phyloP scores from a whole-genome alignment of 192 early-diverging fungal genomes.

The Umbelopsis ramanniana region DNA sequence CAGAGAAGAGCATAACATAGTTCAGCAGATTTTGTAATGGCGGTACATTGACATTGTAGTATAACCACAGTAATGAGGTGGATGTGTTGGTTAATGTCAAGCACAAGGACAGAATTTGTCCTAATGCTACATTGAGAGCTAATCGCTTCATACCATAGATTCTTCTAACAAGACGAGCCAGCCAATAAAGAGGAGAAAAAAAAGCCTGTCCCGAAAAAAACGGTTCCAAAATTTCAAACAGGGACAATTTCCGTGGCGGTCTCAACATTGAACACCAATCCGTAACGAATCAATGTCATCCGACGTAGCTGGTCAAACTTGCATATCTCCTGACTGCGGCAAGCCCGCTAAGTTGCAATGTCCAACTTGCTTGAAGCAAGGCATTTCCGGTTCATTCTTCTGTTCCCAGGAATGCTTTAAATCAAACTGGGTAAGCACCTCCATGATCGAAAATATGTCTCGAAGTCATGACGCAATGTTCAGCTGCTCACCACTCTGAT shows the following conservation, averaged over 20 bases:
- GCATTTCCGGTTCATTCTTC: slow-evolving; percentile 69
- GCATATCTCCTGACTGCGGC: slow-evolving; percentile 57
- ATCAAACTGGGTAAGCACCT: slow-evolving; percentile 60
- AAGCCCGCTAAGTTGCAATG: slow-evolving; percentile 76
- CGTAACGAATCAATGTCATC: slow-evolving; percentile 4
- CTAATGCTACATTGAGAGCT: slow-evolving; percentile 10
- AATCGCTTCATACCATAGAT: slow-evolving; percentile 12
- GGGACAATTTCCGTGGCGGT: slow-evolving; percentile 14
- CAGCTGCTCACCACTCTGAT: not conserved
- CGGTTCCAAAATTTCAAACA: not conserved
- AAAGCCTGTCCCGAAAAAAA: not conserved
- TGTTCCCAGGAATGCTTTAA: slow-evolving; percentile 86
- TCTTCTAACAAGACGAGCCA: not conserved
- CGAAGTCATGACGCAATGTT: not conserved
- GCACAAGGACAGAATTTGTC: not conserved
- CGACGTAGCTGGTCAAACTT: slow-evolving; percentile 31
- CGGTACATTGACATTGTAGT: slow-evolving; percentile 8
- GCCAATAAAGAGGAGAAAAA: not conserved
- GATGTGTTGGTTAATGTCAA: slow-evolving; percentile 15
- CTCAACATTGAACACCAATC: not conserved
- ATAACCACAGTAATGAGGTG: slow-evolving; percentile 10
- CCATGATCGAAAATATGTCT: not conserved
- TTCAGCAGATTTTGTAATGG: slow-evolving; percentile 20
- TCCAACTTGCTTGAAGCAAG: slow-evolving; percentile 78
- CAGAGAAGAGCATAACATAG: slow-evolving; percentile 4